phyloP scores from a whole-genome alignment of 2,329 filamentous ascomycete species.

The Colletotrichum coccodes region DNA sequence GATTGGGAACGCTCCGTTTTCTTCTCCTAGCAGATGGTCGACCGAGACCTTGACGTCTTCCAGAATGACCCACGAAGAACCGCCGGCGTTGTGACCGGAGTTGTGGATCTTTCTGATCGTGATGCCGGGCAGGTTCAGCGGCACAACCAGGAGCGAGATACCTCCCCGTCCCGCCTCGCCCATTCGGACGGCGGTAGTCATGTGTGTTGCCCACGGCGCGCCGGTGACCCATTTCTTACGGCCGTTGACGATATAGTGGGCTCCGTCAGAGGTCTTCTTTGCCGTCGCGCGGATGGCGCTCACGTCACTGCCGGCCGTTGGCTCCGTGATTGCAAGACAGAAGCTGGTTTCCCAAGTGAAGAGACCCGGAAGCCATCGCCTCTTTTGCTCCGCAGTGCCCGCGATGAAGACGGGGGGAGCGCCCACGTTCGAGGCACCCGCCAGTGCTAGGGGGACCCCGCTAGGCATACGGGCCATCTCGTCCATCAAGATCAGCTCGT shows the following conservation, averaged over 20 bases:
- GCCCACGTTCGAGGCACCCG: constrained; percentile 70
- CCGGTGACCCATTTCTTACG: constrained; percentile 77
- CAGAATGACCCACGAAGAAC: constrained; percentile 65
- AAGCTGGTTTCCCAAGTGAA: constrained; percentile 69
- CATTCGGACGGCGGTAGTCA: constrained; percentile 71
- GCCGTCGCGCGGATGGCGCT: constrained; percentile 72
- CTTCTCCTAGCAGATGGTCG: constrained; percentile 62
- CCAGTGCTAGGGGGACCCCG: constrained; percentile 67
- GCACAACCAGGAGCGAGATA: constrained; percentile 68
- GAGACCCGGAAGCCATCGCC: constrained; percentile 66
- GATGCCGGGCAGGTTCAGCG: constrained; percentile 60
- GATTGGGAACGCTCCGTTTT: constrained; percentile 65
- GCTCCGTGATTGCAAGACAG: constrained; percentile 74
- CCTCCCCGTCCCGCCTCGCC: constrained; percentile 63
- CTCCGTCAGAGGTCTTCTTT: constrained; percentile 50
- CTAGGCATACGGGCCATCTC: constrained; percentile 65
- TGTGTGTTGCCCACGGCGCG: constrained; percentile 68
- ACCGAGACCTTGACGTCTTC: constrained; percentile 65
- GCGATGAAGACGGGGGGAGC: constrained; percentile 71
- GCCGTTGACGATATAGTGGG: constrained; percentile 71
- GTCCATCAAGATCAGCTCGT: constrained; percentile 64
- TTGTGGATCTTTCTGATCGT: constrained; percentile 67
- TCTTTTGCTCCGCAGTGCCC: constrained; percentile 68
- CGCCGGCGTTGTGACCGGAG: constrained; percentile 73
- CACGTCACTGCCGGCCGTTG: constrained; percentile 65